Evolutionary conservation across 257 asterid genomes (phyloP), one percentile per base, ranked within the genome.

Genomic region (Vinca minor): DNA sequence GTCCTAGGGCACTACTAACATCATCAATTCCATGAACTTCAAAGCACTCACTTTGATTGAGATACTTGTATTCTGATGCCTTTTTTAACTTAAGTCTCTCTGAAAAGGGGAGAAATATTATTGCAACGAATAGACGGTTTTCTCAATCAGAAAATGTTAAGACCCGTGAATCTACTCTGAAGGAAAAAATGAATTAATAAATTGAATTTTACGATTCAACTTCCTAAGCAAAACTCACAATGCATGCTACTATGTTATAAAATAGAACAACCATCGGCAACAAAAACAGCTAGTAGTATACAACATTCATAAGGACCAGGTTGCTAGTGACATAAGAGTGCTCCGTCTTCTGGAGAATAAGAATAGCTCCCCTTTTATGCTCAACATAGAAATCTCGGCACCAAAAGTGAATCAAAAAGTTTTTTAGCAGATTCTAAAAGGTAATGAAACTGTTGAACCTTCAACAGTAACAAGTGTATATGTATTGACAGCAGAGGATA

Each of bases 41-140:
- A 81, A 87, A 75, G 77, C 93, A 85, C 48, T 70, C 76, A 78
- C 97, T 85, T 71, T 81, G 97, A 68, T 73, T 83, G 65, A 90
- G 96, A 81, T 87, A 90, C 46, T 66, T 79, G 82, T 79, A 90
- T 52, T 85, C 88, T 53, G 77, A 72, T 63, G 95, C 88, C 69
- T 59, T 72, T 77, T 84, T 87, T 69, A 90, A 72, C 81, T 73
- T 83, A 77, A 90, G 75, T 75, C 79, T 85, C 67, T 75, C 97
- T 90, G 90, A 62, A 74, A 72, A 20, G 26, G 42, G 7, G 0
- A 3, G 15, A 56, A 18, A 8, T 31, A 4, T 38, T 7, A 31
- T 41, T 15, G 17, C 46, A 18, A 10, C 52, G 69, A n/a, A n/a
- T n/a, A n/a, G n/a, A n/a, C n/a, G n/a, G n/a, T n/a, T n/a, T n/a